Base-by-base conservation (phyloP, 2,329 filamentous ascomycete species). In the Nothopassalora personata region DNA sequence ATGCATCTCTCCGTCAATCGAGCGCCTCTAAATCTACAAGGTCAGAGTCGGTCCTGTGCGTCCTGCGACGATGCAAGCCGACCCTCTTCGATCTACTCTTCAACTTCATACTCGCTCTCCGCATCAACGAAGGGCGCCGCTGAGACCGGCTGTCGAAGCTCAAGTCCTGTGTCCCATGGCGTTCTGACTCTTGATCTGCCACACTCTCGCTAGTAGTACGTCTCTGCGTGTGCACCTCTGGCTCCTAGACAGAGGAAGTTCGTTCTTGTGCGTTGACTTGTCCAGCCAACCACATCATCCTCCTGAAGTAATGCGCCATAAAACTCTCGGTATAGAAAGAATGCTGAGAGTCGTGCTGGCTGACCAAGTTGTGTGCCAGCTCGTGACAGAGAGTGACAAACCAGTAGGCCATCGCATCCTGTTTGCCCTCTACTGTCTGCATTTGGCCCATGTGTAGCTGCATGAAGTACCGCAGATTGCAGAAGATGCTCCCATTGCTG, bases 321-420 rank as follows among this genome's bases (percentile, higher is more conserved):
- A 93, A 89, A 15, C 86, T 87, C 75, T 93, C 89, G 77, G 87
- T 93, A 71, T 94, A 96, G 71, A 87, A 96, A 68, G 86, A 89
- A 74, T 96, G 91, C 56, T 88, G 83, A 15, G 88, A 80, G 69
- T 87, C 88, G 73, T 97, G 93, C 63, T 85, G 82, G 39, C 77
- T 76, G 8, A 96, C 90, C 56, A 99, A 77, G 72, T 99, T 99
- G 76, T 99, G 94, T 59, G 94, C 92, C 73, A 99, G 77, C 76
- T 99, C 95, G 72, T 99, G 94, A 62, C 91, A 95, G 61, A 97
- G 74, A n/a, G 94, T 91, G 64, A 96, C 89, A 84, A 89, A 97
- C 93, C 93, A 97, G 80, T 92, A 96, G 1, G 88, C 83, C 58
- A 85, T 79, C 2, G 90, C 90, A 61, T 94, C 88, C 4, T 84